phyloP scores from a whole-genome alignment of 2,329 filamentous ascomycete genomes.

The Talaromyces sp. region DNA sequence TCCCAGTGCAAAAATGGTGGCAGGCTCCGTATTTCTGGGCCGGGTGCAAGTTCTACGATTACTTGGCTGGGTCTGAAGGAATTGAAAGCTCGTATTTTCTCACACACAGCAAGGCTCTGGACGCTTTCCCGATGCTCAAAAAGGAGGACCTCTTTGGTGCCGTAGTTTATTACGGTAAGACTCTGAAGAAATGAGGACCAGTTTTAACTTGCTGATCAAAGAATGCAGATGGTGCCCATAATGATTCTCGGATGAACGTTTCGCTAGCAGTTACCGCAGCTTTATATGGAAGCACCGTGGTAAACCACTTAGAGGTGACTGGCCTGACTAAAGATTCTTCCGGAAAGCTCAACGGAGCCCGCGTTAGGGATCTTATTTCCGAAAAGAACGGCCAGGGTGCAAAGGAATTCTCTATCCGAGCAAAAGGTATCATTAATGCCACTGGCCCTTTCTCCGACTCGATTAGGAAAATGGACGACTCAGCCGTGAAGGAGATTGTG shows the following conservation, averaged over 20 bases:
- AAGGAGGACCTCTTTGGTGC: slow-evolving; percentile 73
- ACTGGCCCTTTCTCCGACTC: slow-evolving; percentile 85
- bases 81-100: slow-evolving; percentile 88
- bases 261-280: slow-evolving; percentile 83
- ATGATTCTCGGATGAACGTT: slow-evolving; percentile 89
- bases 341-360: slow-evolving; percentile 70
- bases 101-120: slow-evolving; percentile 78
- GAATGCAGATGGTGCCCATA: slow-evolving; percentile 72
- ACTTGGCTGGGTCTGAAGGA: slow-evolving; percentile 78
- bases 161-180: slow-evolving; percentile 73
- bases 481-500: slow-evolving; percentile 68
- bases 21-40: slow-evolving; percentile 71
- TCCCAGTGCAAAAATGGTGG: slow-evolving; percentile 79
- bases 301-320: slow-evolving; percentile 80
- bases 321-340: slow-evolving; percentile 67
- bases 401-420: slow-evolving; percentile 66
- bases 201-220: neutral
- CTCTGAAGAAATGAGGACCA: neutral
- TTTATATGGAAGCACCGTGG: slow-evolving; percentile 76
- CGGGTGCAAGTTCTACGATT: slow-evolving; percentile 75
- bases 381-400: slow-evolving; percentile 59
- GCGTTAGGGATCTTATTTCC: slow-evolving; percentile 65
- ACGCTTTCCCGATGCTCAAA: slow-evolving; percentile 85
- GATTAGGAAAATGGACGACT: slow-evolving; percentile 80
- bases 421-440: slow-evolving; percentile 81